Evolutionary conservation across 1,284 basidiomycete species (phyloP).

Genomic region (Waitea zeae): DNA sequence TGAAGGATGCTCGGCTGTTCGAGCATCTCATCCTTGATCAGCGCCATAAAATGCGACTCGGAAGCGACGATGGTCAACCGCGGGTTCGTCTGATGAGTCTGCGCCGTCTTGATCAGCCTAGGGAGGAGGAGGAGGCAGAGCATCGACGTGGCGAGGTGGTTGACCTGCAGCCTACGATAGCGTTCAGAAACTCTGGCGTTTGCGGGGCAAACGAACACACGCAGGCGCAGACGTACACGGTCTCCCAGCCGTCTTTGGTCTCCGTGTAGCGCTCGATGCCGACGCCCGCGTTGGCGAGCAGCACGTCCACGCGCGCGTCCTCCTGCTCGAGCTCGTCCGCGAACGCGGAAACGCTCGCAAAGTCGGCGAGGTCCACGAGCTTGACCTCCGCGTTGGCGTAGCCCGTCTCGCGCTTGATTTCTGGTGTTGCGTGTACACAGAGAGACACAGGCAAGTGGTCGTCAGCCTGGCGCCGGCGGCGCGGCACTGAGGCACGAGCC

Average conservation of each 20-base stretch:
- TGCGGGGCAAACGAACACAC: slow-evolving; percentile 2
- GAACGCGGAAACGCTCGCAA: slow-evolving; percentile 14
- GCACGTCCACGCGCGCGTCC: slow-evolving; percentile 14
- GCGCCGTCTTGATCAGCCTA: slow-evolving; percentile 8
- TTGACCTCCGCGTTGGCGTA: slow-evolving; percentile 12
- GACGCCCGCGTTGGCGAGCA: slow-evolving; percentile 17
- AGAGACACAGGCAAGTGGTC: not conserved
- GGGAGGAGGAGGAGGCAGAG: slow-evolving; percentile 14
- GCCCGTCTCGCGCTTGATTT: slow-evolving; percentile 11
- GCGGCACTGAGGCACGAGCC: too few relatives aligned
- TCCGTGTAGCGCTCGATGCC: slow-evolving; percentile 6
- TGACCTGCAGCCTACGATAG: slow-evolving; percentile 13
- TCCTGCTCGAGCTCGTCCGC: slow-evolving; percentile 13
- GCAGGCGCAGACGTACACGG: slow-evolving; percentile 9
- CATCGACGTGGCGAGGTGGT: slow-evolving; percentile 13
- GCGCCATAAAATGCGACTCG: slow-evolving; percentile 10
- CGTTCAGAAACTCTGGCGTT: not conserved
- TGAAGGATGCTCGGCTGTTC: slow-evolving; percentile 13
- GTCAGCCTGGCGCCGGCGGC: too few relatives aligned
- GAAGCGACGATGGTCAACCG: slow-evolving; percentile 14
- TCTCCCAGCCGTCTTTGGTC: slow-evolving; percentile 16
- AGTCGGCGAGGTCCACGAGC: slow-evolving; percentile 14
- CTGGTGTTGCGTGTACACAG: slow-evolving; percentile 6
- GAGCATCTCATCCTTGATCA: slow-evolving; percentile 7
- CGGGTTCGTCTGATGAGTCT: slow-evolving; percentile 6